These are phyloP conservation scores for Rhizopus microsporus DNA, from an alignment of 371 early-diverging fungal genomes.

Conservation along the genomic window DNA sequence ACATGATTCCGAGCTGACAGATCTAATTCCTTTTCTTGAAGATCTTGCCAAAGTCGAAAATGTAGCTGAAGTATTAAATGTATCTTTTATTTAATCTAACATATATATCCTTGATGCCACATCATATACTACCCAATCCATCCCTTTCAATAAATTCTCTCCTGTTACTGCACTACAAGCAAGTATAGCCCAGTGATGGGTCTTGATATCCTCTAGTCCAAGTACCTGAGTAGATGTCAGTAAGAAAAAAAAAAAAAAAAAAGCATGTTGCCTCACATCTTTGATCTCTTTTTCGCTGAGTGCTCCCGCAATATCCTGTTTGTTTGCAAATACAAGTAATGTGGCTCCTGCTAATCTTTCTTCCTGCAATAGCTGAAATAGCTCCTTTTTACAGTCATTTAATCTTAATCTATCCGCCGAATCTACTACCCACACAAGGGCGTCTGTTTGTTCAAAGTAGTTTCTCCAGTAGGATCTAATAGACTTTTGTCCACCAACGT, in stretches of 20 bases:
- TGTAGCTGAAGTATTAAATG: constrained; percentile 20
- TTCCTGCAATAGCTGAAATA: constrained; percentile 79
- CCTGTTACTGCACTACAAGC: constrained; percentile 93
- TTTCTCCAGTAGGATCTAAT: constrained; percentile 99
- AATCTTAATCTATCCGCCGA: constrained; percentile 85
- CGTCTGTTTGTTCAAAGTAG: constrained; percentile 99
- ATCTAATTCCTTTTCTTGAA: constrained; percentile 87
- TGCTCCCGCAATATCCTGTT: constrained; percentile 93
- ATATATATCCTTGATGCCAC: constrained; percentile 86
- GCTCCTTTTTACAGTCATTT: constrained; percentile 78
- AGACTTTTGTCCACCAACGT: constrained; percentile 98
- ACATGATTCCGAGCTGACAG: constrained; percentile 91
- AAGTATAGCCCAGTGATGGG: constrained; percentile 92
- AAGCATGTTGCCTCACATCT: constrained; percentile 37
- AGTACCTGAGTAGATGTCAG: constrained; percentile 51
- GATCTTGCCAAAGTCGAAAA: constrained; percentile 33
- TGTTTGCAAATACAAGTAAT: constrained; percentile 92
- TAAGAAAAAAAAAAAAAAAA: too few species aligned
- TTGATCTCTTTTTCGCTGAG: constrained; percentile 73
- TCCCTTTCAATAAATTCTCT: constrained; percentile 79
- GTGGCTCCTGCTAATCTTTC: constrained; percentile 94
- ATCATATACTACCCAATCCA: constrained; percentile 94
- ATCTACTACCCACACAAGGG: constrained; percentile 98
- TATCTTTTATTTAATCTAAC: constrained; percentile 48
- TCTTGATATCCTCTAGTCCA: constrained; percentile 70